Evolutionary conservation across 257 asterid genomes (phyloP).

Genomic region (Nicotiana obtusifolia): DNA sequence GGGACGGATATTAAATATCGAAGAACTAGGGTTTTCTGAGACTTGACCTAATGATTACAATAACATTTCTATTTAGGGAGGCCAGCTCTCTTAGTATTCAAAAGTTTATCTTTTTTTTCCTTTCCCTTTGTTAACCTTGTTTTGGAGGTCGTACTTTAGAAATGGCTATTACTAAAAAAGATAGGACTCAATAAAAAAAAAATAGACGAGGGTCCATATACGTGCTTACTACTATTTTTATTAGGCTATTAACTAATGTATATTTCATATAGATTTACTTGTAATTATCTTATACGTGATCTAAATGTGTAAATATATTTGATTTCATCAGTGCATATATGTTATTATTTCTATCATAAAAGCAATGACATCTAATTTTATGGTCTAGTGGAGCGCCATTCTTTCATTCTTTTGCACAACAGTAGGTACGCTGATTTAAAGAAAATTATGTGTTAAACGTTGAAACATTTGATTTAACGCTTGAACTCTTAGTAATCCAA

Average conservation of each 20-base stretch:
- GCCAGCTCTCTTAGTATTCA: background rate
- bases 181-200: background rate
- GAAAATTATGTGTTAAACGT: background rate
- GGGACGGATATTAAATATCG: background rate
- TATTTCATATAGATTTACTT: too few species aligned
- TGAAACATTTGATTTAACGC: background rate
- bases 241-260: too few species aligned
- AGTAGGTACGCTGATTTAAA: background rate
- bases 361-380: background rate
- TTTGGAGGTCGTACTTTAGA: background rate
- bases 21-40: background rate
- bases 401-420: background rate
- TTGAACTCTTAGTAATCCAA: background rate
- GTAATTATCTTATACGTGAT: too few species aligned
- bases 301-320: too few species aligned
- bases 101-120: background rate
- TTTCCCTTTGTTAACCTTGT: background rate
- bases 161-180: background rate
- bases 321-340: too few species aligned
- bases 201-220: background rate
- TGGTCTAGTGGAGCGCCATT: background rate
- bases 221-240: background rate
- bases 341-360: too few species aligned
- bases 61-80: background rate
- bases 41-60: too few species aligned